Conservation (phyloP, 768 basidiomycete genomes). For the Galerina sulciceps region DNA sequence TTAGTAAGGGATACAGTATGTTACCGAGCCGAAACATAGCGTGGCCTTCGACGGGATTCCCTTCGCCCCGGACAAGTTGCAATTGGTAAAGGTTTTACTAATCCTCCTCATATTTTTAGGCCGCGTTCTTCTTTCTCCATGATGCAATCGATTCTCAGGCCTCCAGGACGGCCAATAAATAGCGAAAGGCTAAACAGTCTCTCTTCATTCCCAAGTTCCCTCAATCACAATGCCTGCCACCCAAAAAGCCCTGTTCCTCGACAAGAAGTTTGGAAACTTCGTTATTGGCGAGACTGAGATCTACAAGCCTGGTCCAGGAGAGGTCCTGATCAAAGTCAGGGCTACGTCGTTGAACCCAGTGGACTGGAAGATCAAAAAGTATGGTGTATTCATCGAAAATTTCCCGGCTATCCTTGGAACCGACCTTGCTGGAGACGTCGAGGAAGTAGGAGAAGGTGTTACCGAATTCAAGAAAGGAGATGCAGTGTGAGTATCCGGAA, state of each 20-base stretch:
- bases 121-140: no score
- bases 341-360: constrained; percentile 56
- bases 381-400: constrained; percentile 40
- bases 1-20: no score
- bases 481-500: constrained; percentile 42
- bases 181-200: no score
- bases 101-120: no score
- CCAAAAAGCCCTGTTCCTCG: constrained; percentile 32
- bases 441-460: constrained; percentile 53
- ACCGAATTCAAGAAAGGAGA: constrained; percentile 52
- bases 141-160: no score
- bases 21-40: no score
- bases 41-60: no score
- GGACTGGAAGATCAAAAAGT: constrained; percentile 54
- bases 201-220: no score
- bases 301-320: constrained; percentile 47
- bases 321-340: constrained; percentile 50
- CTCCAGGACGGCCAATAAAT: no score
- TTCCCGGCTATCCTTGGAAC: constrained; percentile 52
- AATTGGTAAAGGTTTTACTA: no score
- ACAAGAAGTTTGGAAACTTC: constrained; percentile 29
- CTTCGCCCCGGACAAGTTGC: no score
- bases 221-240: constrained; percentile 5
- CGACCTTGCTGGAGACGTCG: constrained; percentile 54
- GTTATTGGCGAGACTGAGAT: constrained; percentile 35